Conservation (phyloP, 805 yeast species). For the Teunomyces panamensis region DNA sequence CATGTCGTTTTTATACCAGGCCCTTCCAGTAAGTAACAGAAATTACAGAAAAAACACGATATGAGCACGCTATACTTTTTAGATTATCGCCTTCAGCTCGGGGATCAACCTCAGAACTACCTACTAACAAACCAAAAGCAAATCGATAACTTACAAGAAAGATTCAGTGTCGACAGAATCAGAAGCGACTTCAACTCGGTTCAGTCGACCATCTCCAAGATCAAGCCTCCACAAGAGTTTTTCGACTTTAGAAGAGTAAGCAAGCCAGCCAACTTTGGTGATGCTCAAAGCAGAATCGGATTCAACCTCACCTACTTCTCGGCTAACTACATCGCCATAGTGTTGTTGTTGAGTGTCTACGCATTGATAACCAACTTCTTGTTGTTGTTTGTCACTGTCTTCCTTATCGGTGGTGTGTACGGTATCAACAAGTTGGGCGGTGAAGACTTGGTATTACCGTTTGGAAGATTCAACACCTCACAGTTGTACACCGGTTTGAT, state of each 20-base stretch:
- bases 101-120: not conserved
- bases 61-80: too few species aligned
- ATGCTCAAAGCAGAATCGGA: conserved; percentile 81
- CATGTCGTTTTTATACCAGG: conserved; percentile 9
- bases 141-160: conserved; percentile 15
- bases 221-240: conserved; percentile 91
- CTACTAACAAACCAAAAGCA: conserved; percentile 12
- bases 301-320: conserved; percentile 86
- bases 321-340: conserved; percentile 77
- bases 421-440: conserved; percentile 82
- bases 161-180: conserved; percentile 23
- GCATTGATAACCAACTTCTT: conserved; percentile 84
- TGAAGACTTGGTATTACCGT: conserved; percentile 73
- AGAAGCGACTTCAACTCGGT: conserved; percentile 36
- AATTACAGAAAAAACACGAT: not conserved
- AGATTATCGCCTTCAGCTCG: too few species aligned
- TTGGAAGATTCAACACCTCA: conserved; percentile 68
- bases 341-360: conserved; percentile 71
- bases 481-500: conserved; percentile 83
- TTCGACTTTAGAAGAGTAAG: conserved; percentile 87
- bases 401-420: conserved; percentile 70
- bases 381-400: conserved; percentile 73
- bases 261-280: conserved; percentile 86
- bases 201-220: conserved; percentile 62
- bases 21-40: conserved; percentile 6